Percentiles rank a stretch among this genome's conserved stretches.
Evolutionary conservation across 2,329 filamentous ascomycete species (phyloP).

Genomic region (Acrocalymma vagum): DNA sequence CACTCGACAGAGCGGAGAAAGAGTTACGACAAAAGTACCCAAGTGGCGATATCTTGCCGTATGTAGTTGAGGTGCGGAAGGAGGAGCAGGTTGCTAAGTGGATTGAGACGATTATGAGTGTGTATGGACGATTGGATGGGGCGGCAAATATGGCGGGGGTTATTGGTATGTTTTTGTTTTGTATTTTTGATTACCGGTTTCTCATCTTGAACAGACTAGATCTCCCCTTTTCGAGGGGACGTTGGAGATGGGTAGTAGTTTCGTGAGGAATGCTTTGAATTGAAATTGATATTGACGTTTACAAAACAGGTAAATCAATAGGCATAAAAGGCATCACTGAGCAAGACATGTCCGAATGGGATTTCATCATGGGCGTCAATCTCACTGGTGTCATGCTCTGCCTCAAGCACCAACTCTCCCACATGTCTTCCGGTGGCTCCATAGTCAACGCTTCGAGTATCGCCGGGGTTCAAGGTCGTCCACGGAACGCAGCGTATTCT

Average conservation of each 20-base stretch:
- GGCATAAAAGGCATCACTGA: conserved; percentile 31
- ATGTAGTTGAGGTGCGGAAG: conserved; percentile 55
- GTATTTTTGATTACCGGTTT: neutral
- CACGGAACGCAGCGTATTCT: conserved; percentile 35
- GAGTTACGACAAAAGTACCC: conserved; percentile 35
- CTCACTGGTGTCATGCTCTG: conserved; percentile 45
- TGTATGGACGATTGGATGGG: conserved; percentile 60
- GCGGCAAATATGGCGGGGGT: conserved; percentile 64
- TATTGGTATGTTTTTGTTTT: conserved; percentile 19
- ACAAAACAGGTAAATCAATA: conserved; percentile 24
- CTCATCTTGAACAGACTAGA: too few relatives aligned
- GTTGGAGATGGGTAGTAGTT: too few relatives aligned
- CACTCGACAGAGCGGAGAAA: conserved; percentile 33
- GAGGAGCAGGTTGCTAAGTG: conserved; percentile 57
- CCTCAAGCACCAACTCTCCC: conserved; percentile 40
- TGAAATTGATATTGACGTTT: too few relatives aligned
- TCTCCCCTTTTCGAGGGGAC: too few relatives aligned
- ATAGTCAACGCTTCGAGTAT: conserved; percentile 60
- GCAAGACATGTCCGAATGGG: conserved; percentile 41
- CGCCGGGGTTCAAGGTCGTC: conserved; percentile 56
- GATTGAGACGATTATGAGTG: conserved; percentile 46
- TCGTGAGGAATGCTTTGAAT: too few relatives aligned
- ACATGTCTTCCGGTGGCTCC: conserved; percentile 42
- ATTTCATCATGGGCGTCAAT: conserved; percentile 42
- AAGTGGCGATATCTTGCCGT: conserved; percentile 10